Conservation (phyloP, 306 rosid species). For the Amphicarpaea edgeworthii region DNA sequence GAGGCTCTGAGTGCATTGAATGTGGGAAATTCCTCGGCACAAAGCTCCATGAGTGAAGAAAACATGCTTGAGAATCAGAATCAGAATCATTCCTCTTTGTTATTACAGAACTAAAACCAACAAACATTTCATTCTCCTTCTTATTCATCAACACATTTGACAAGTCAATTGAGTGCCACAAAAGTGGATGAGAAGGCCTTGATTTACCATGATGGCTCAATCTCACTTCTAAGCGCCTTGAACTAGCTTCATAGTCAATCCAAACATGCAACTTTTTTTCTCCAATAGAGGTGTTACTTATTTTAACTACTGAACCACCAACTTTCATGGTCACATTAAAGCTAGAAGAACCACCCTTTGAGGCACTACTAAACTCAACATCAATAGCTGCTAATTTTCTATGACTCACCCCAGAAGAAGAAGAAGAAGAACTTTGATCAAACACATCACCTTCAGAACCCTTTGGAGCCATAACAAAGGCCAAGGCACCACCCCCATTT, state of each 20-base stretch:
- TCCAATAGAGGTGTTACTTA: constrained; percentile 54
- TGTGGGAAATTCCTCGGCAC: constrained; percentile 63
- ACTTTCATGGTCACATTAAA: constrained; percentile 56
- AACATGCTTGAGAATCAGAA: constrained; percentile 56
- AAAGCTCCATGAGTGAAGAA: constrained; percentile 81
- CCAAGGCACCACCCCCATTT: constrained; percentile 68
- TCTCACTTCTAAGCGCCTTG: constrained; percentile 72
- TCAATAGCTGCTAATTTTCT: constrained; percentile 49
- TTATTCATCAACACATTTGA: constrained; percentile 58
- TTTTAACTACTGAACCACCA: constrained; percentile 51
- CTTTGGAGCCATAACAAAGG: constrained; percentile 71
- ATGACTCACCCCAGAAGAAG: constrained; percentile 57
- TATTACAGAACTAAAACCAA: constrained; percentile 65
- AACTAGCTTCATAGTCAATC: constrained; percentile 90
- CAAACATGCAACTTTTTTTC: constrained; percentile 66
- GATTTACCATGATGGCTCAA: constrained; percentile 56
- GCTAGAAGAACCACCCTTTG: constrained; percentile 46
- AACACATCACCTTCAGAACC: constrained; percentile 53
- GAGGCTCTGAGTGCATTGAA: constrained; percentile 88
- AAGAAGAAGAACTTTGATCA: constrained; percentile 52
- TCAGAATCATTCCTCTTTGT: constrained; percentile 53
- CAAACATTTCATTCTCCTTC: constrained; percentile 58
- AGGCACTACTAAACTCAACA: constrained; percentile 57
- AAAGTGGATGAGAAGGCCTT: constrained; percentile 69
- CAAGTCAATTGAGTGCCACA: constrained; percentile 63